Conservation (phyloP, 176 grass and related monocot genomes). For the Aegilops tauschii region DNA sequence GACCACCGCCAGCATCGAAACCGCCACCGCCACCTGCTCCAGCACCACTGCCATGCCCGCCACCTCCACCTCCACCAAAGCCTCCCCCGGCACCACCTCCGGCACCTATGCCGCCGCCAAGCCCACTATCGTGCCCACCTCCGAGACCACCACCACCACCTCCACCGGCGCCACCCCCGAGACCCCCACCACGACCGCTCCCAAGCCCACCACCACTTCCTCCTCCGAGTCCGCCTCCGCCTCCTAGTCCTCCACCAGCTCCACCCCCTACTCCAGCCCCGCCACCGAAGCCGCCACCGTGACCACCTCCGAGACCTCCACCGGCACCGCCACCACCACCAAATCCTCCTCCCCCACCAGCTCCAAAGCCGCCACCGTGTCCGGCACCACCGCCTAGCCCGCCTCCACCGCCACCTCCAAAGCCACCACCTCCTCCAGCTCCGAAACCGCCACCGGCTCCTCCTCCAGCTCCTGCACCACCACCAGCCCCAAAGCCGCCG, state of each 20-base stretch:
- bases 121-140: background rate
- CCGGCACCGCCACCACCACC: background rate
- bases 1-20: background rate
- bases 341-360: constrained; percentile 4
- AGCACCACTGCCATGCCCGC: background rate
- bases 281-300: background rate
- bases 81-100: background rate
- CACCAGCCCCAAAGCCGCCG: background rate
- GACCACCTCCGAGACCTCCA: background rate
- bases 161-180: background rate
- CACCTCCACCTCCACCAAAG: background rate
- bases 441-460: background rate
- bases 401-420: background rate
- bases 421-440: background rate
- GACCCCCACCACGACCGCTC: background rate
- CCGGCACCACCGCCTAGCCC: background rate
- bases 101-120: background rate
- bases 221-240: background rate
- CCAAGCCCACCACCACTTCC: background rate
- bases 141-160: background rate
- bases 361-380: background rate
- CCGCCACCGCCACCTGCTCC: background rate
- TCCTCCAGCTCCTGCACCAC: background rate
- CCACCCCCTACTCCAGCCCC: background rate
- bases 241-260: background rate